phyloP scores from a whole-genome alignment of 2,329 filamentous ascomycete genomes.

The Colletotrichum coccodes region DNA sequence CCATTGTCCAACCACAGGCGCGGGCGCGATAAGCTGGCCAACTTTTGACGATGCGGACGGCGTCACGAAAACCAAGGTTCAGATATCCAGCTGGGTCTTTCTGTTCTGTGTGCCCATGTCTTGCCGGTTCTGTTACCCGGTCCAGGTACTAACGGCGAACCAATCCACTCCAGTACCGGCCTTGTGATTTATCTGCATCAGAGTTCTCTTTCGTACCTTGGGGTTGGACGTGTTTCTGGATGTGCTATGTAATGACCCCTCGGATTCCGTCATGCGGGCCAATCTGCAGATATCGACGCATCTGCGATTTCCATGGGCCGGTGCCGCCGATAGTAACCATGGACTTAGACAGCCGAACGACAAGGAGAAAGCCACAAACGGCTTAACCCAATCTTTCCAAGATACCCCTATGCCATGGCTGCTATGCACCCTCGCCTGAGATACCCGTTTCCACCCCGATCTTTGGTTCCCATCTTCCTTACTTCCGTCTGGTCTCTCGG shows the following conservation, averaged over 20 bases:
- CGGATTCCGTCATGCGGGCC: neutral
- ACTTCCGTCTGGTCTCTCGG: neutral
- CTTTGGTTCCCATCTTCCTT: neutral
- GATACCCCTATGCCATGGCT: neutral
- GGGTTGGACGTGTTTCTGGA: neutral
- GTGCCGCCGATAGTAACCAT: neutral
- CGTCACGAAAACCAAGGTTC: slow-evolving; percentile 23
- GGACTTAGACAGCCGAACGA: neutral
- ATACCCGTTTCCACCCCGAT: neutral
- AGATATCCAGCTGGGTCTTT: slow-evolving; percentile 11
- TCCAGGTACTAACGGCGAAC: neutral
- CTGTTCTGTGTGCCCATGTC: neutral
- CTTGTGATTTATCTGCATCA: neutral
- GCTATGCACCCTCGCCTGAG: neutral
- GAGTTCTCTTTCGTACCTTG: neutral
- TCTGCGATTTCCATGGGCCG: neutral
- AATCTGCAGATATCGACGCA: neutral
- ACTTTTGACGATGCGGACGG: slow-evolving; percentile 25
- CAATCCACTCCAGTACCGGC: neutral
- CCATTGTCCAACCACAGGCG: slow-evolving; percentile 30
- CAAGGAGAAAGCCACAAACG: neutral
- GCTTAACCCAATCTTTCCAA: neutral
- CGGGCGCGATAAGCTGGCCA: slow-evolving; percentile 26
- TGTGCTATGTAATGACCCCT: neutral
- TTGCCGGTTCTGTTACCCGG: neutral